Conservation (phyloP, 1,284 basidiomycete genomes). For the Trichosporon sp. region DNA sequence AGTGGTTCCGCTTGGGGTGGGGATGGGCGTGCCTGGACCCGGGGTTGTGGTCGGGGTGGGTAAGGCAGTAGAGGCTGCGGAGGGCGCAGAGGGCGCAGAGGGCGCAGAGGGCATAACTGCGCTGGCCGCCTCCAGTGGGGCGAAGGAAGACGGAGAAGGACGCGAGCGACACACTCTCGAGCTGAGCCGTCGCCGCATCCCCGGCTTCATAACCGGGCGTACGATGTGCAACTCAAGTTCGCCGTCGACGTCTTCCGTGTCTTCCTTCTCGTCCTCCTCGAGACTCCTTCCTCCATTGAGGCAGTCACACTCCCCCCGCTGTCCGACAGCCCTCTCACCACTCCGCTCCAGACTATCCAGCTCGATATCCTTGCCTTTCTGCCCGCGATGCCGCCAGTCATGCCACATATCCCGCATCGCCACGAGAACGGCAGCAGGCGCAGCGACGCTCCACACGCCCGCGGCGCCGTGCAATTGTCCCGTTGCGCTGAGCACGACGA, state of each 20-base stretch:
- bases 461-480: slow-evolving; percentile 65
- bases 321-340: background rate
- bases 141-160: background rate
- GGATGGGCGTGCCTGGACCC: background rate
- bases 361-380: background rate
- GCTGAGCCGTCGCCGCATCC: background rate
- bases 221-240: background rate
- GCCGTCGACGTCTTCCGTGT: slow-evolving; percentile 23
- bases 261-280: slow-evolving; percentile 3
- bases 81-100: background rate
- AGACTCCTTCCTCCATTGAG: background rate
- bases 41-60: background rate
- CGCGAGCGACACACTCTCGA: background rate
- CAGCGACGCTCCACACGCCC: slow-evolving; percentile 69
- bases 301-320: background rate
- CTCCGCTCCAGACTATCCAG: background rate
- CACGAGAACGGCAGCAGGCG: slow-evolving; percentile 81
- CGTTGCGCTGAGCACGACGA: slow-evolving; percentile 64
- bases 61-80: too few relatives aligned
- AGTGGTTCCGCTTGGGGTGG: too few relatives aligned
- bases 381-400: slow-evolving; percentile 45
- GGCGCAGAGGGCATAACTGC: too few relatives aligned
- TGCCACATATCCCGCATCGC: slow-evolving; percentile 71
- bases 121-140: too few relatives aligned
- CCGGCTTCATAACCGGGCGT: background rate